Percentiles rank a stretch among this genome's conserved stretches.
These are phyloP conservation scores for Mortierella antarctica DNA, from an alignment of 192 early-diverging fungal genomes.

Conservation along the genomic window DNA sequence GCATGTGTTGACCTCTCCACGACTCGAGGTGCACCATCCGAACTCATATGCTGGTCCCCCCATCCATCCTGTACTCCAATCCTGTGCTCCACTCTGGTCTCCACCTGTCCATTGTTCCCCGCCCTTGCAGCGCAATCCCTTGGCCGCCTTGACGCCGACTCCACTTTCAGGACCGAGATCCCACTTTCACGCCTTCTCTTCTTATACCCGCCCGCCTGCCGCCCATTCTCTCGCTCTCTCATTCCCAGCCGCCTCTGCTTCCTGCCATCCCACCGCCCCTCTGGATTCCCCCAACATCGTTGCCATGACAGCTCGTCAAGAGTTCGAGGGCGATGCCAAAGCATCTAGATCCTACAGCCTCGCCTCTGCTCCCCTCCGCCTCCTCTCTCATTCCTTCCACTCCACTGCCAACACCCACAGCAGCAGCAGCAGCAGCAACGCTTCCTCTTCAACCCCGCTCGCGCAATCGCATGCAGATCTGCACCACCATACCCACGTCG, in stretches of 20 bases:
- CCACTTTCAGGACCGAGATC: too few species aligned
- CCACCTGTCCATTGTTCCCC: constrained; percentile 1
- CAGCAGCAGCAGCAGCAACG: constrained; percentile 1
- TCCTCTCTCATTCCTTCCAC: constrained; percentile 50
- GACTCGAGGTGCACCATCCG: constrained; percentile 36
- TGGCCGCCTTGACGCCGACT: too few species aligned
- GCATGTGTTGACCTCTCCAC: constrained; percentile 48
- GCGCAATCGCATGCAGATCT: neutral
- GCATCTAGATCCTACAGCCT: constrained; percentile 37
- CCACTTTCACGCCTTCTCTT: too few species aligned
- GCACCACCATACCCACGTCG: neutral
- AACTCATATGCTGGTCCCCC: constrained; percentile 29
- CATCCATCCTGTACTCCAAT: too few species aligned
- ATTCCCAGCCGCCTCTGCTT: neutral
- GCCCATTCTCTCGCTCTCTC: neutral
- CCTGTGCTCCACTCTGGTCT: neutral
- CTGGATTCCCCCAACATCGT: neutral
- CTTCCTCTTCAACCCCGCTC: neutral
- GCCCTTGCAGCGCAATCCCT: neutral
- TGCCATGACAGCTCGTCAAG: constrained; percentile 39
- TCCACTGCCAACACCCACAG: constrained; percentile 47
- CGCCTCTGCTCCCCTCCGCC: constrained; percentile 42
- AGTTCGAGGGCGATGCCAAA: constrained; percentile 37
- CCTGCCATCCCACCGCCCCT: neutral
- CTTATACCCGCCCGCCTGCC: neutral